Percentiles rank a stretch among this genome's conserved stretches.
Conservation (phyloP, 2,329 filamentous ascomycete genomes). For the Xylariales sp. region DNA sequence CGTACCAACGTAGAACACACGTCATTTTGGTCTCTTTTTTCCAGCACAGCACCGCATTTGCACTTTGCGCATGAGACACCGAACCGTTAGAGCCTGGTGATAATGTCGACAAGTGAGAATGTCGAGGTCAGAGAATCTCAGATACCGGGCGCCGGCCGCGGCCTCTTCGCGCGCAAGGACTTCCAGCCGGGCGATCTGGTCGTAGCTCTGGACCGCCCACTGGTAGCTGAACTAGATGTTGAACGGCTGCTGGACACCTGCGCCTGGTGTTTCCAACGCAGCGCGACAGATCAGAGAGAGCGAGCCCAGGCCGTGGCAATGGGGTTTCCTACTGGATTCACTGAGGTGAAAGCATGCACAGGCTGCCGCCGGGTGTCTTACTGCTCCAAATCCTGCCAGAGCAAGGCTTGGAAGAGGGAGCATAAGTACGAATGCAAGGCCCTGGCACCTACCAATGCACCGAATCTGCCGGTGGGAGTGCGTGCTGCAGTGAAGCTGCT, state of each 20-base stretch:
- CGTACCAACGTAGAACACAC: too few species aligned
- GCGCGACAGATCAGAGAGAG: constrained; percentile 14
- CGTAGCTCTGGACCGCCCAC: constrained; percentile 16
- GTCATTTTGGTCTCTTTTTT: too few species aligned
- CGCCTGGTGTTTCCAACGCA: constrained; percentile 22
- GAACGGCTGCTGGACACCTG: constrained; percentile 20
- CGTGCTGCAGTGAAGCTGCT: constrained; percentile 20
- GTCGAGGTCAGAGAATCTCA: constrained; percentile 17
- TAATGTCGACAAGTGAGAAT: constrained; percentile 3
- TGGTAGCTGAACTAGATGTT: constrained; percentile 17
- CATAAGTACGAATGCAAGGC: constrained; percentile 23
- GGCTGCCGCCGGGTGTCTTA: constrained; percentile 18
- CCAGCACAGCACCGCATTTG: too few species aligned
- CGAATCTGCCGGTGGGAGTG: constrained; percentile 15
- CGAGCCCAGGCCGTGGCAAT: constrained; percentile 14
- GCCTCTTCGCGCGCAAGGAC: constrained; percentile 18
- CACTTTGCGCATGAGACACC: too few species aligned
- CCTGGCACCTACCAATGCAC: constrained; percentile 16
- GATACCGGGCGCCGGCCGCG: constrained; percentile 18
- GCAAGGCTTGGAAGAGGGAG: constrained; percentile 22
- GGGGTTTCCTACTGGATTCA: constrained; percentile 19
- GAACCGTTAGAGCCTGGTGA: too few species aligned
- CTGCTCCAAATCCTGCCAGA: constrained; percentile 23
- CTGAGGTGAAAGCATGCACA: constrained; percentile 18
- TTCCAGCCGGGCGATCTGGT: constrained; percentile 20